These are phyloP conservation scores for Nemania sp. DNA, from an alignment of 2,329 filamentous ascomycete genomes.

Conservation along the genomic window DNA sequence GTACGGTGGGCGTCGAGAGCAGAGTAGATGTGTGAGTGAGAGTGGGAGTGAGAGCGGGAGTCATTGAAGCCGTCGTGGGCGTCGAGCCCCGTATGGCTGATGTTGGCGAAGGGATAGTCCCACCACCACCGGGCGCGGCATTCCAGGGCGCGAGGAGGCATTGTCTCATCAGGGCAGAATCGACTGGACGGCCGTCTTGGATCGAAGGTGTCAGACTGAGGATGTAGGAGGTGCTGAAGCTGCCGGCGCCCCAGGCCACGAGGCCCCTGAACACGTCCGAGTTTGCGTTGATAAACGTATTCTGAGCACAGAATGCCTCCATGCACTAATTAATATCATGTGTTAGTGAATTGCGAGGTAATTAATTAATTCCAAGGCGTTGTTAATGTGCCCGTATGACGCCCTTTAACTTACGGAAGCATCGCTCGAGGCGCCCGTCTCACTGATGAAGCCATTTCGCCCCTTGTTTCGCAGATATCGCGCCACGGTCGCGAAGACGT, in stretches of 20 bases:
- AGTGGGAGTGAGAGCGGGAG: not conserved
- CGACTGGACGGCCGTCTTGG: constrained; percentile 39
- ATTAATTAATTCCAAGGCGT: not conserved
- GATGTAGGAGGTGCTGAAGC: constrained; percentile 48
- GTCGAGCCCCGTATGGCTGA: not conserved
- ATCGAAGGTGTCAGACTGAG: constrained; percentile 49
- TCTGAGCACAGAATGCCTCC: constrained; percentile 51
- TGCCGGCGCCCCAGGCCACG: constrained; percentile 53
- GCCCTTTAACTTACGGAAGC: constrained; percentile 42
- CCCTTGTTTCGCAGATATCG: constrained; percentile 52
- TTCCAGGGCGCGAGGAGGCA: constrained; percentile 48
- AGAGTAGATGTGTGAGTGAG: constrained; percentile 7
- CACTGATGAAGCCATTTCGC: constrained; percentile 55
- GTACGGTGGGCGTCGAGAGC: constrained; percentile 11
- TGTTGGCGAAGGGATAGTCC: constrained; percentile 8
- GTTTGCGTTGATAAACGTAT: constrained; percentile 51
- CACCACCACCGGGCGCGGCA: constrained; percentile 21
- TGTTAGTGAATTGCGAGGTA: constrained; percentile 5
- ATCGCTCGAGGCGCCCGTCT: constrained; percentile 55
- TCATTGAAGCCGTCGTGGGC: not conserved
- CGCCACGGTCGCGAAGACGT: constrained; percentile 52
- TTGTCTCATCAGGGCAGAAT: constrained; percentile 49
- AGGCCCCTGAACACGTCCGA: constrained; percentile 53
- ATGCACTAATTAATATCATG: constrained; percentile 46
- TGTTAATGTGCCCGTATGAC: not conserved